Evolutionary conservation across 2,329 filamentous ascomycete species (phyloP).

Genomic region (Trichoderma pleuroti): DNA sequence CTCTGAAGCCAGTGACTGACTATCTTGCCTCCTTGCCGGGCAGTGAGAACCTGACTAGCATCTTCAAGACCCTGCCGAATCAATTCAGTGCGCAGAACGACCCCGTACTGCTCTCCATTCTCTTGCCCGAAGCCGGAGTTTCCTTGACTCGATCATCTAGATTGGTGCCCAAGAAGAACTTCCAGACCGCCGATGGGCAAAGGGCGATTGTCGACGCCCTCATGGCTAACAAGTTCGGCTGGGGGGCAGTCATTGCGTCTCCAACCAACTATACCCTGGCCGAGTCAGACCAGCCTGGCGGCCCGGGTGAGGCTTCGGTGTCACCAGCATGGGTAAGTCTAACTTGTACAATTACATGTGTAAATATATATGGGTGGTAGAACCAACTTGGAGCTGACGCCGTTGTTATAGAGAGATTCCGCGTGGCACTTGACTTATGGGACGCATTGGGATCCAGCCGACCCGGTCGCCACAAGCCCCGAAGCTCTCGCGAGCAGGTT

Average conservation of each 20-base stretch:
- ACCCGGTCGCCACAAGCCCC: slow-evolving; percentile 1
- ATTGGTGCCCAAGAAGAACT: slow-evolving; percentile 6
- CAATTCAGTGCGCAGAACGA: slow-evolving; percentile 10
- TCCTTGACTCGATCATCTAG: slow-evolving; percentile 13
- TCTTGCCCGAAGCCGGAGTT: slow-evolving; percentile 7
- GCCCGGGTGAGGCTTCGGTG: slow-evolving; percentile 6
- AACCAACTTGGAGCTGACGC: background rate
- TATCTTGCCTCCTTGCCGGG: background rate
- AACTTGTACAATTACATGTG: background rate
- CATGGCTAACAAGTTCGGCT: background rate
- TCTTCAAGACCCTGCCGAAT: background rate
- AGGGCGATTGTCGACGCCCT: slow-evolving; percentile 8
- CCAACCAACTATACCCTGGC: slow-evolving; percentile 1
- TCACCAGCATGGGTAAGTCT: slow-evolving; percentile 15
- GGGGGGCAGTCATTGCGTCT: background rate
- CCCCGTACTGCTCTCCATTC: background rate
- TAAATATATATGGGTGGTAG: background rate
- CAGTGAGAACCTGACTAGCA: background rate
- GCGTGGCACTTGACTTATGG: slow-evolving; percentile 13
- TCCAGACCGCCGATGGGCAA: background rate
- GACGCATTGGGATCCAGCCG: slow-evolving; percentile 21
- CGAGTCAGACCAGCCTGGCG: slow-evolving; percentile 11
- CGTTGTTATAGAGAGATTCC: background rate
- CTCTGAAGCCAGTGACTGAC: background rate
- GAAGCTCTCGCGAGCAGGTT: background rate